Percentiles rank a stretch among this genome's conserved stretches.
These are phyloP conservation scores for Yamagishiella unicocca DNA, from an alignment of 139 green algal species.

Conservation along the genomic window DNA sequence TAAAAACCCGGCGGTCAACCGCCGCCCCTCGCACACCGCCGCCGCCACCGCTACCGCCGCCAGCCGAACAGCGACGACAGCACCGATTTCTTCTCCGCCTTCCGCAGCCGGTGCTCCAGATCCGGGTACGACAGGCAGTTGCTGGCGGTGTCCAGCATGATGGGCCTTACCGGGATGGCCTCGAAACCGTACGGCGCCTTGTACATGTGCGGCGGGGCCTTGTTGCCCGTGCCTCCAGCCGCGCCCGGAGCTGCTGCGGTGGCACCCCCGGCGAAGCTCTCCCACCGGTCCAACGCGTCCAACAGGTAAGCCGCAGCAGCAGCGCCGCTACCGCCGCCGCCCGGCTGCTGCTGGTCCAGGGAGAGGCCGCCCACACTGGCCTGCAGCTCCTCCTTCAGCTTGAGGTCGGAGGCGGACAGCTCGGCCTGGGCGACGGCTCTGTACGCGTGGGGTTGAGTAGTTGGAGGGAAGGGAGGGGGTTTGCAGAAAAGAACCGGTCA, in stretches of 20 bases:
- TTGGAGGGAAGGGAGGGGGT: neutral
- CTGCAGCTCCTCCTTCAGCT: slow-evolving; percentile 19
- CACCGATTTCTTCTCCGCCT: slow-evolving; percentile 53
- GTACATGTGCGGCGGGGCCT: slow-evolving; percentile 49
- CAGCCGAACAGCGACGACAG: slow-evolving; percentile 53
- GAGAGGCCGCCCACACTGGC: slow-evolving; percentile 34
- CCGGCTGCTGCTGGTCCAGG: slow-evolving; percentile 21
- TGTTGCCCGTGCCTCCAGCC: neutral
- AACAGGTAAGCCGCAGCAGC: slow-evolving; percentile 60
- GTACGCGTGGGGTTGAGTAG: neutral
- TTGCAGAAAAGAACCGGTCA: neutral
- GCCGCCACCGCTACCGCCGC: slow-evolving; percentile 25
- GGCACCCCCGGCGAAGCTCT: slow-evolving; percentile 56
- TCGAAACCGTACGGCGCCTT: slow-evolving; percentile 36
- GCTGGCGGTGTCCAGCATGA: slow-evolving; percentile 87
- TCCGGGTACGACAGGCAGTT: slow-evolving; percentile 74
- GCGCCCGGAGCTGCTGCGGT: neutral
- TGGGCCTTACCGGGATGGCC: slow-evolving; percentile 77
- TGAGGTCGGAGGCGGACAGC: neutral
- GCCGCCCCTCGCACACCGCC: too few species aligned
- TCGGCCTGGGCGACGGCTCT: slow-evolving; percentile 54
- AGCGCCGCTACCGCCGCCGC: too few species aligned
- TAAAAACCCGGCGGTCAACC: too few species aligned
- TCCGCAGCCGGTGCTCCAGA: slow-evolving; percentile 68
- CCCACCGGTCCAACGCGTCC: slow-evolving; percentile 71